A percentile compares a stretch with the other conserved stretches of the same genome.
Evolutionary conservation across 176 grass and related monocot genomes (phyloP).

Genomic region (Hordeum marinum): DNA sequence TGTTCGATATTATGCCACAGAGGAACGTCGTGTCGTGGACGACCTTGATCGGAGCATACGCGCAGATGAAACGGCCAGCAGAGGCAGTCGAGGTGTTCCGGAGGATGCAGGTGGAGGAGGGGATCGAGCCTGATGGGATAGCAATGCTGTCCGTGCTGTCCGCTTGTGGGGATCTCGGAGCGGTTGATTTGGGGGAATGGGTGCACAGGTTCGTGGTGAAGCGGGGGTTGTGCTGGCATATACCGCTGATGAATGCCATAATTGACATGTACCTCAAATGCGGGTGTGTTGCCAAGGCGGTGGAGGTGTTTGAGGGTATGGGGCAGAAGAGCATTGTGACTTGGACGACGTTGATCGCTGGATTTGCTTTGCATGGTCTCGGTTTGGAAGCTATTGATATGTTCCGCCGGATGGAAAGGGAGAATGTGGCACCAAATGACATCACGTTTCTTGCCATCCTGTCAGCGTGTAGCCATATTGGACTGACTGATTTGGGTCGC

Average conservation of each 20-base stretch:
- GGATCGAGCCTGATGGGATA: slow-evolving; percentile 55
- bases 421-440: slow-evolving; percentile 53
- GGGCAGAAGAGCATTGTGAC: slow-evolving; percentile 52
- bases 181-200: slow-evolving; percentile 76
- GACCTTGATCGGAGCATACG: slow-evolving; percentile 50
- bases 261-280: slow-evolving; percentile 87
- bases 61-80: slow-evolving; percentile 41
- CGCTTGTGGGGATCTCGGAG: slow-evolving; percentile 57
- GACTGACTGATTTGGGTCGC: slow-evolving; percentile 47
- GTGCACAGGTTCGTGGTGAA: slow-evolving; percentile 49
- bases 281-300: slow-evolving; percentile 44
- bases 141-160: slow-evolving; percentile 60
- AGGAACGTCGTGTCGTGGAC: slow-evolving; percentile 75
- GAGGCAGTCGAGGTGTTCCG: slow-evolving; percentile 58
- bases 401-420: slow-evolving; percentile 64
- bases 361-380: slow-evolving; percentile 67
- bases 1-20: slow-evolving; percentile 70
- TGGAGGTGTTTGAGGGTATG: slow-evolving; percentile 71
- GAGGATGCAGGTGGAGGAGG: slow-evolving; percentile 73
- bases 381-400: slow-evolving; percentile 56
- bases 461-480: slow-evolving; percentile 60
- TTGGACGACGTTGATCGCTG: slow-evolving; percentile 69
- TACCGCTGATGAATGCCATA: slow-evolving; percentile 61
- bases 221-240: slow-evolving; percentile 14
- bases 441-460: slow-evolving; percentile 71